Percentiles rank a stretch among this genome's conserved stretches.
These are phyloP conservation scores for Metschnikowia noctiluminum DNA, from an alignment of 805 yeast genomes.

Conservation along the genomic window DNA sequence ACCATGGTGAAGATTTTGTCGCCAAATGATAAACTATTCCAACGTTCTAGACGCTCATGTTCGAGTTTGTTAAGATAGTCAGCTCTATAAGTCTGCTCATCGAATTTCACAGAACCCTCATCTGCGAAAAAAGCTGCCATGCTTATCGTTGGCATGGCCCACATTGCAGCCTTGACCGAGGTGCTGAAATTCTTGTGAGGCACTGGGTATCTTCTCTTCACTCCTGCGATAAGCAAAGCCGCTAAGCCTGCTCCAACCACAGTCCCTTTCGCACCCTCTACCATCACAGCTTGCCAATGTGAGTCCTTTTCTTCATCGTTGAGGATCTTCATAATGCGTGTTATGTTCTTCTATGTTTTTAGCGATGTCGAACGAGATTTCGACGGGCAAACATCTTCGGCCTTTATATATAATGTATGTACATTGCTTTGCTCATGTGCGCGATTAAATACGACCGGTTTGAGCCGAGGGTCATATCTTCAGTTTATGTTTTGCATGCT, in stretches of 20 bases:
- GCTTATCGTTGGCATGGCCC: constrained; percentile 65
- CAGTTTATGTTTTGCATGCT: too few relatives aligned
- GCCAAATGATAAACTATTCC: constrained; percentile 46
- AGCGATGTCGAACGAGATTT: too few relatives aligned
- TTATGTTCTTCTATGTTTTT: too few relatives aligned
- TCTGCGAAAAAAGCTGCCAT: constrained; percentile 66
- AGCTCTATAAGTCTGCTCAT: constrained; percentile 55
- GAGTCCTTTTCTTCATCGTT: constrained; percentile 64
- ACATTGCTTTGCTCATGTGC: neutral
- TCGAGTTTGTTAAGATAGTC: constrained; percentile 37
- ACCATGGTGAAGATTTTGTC: constrained; percentile 51
- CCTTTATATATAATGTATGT: too few relatives aligned
- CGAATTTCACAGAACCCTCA: constrained; percentile 65
- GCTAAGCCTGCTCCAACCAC: constrained; percentile 57
- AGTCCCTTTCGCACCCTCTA: constrained; percentile 63
- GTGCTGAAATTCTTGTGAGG: constrained; percentile 38
- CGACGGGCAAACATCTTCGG: too few relatives aligned
- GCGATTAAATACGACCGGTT: neutral
- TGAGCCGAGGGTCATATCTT: neutral
- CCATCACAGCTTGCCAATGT: constrained; percentile 54
- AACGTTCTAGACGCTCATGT: constrained; percentile 47
- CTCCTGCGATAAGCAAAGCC: constrained; percentile 46
- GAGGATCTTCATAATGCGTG: constrained; percentile 52
- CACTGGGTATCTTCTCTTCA: constrained; percentile 38
- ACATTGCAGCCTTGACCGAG: constrained; percentile 56